phyloP scores from a whole-genome alignment of 2,329 filamentous ascomycete genomes.

The Fusarium sp. region DNA sequence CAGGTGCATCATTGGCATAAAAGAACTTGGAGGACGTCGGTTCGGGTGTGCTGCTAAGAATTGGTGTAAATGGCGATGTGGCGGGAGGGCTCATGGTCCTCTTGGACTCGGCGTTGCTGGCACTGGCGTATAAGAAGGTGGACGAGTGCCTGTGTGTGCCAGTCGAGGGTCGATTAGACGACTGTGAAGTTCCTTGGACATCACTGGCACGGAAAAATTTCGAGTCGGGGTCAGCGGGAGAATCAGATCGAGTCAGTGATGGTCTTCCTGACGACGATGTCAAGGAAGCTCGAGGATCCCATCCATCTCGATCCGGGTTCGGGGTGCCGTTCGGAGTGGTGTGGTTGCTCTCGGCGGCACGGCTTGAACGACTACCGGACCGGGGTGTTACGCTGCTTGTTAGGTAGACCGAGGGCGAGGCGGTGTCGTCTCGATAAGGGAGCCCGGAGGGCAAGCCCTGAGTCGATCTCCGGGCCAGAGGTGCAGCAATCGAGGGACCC shows the following conservation, averaged over 20 bases:
- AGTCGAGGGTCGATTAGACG: constrained; percentile 50
- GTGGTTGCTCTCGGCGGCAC: constrained; percentile 72
- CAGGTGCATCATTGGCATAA: constrained; percentile 76
- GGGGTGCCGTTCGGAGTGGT: constrained; percentile 75
- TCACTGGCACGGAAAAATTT: constrained; percentile 97
- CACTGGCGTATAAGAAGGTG: constrained; percentile 70
- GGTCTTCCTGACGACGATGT: constrained; percentile 40
- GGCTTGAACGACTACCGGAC: constrained; percentile 77
- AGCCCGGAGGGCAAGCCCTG: constrained; percentile 20
- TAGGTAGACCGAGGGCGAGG: constrained; percentile 55
- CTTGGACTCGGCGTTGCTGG: constrained; percentile 55
- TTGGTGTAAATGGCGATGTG: constrained; percentile 49
- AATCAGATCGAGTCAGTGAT: constrained; percentile 39
- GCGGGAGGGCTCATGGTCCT: constrained; percentile 48
- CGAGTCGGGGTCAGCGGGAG: constrained; percentile 46
- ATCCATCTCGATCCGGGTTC: constrained; percentile 58
- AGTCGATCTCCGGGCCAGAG: constrained; percentile 55
- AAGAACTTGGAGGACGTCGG: constrained; percentile 74
- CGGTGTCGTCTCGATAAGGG: constrained; percentile 33
- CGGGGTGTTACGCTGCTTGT: constrained; percentile 81
- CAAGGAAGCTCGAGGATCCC: constrained; percentile 56
- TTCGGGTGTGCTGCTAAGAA: constrained; percentile 52
- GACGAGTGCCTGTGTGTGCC: constrained; percentile 58
- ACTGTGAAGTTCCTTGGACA: constrained; percentile 62
- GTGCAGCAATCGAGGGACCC: constrained; percentile 54